phyloP scores from a whole-genome alignment of 1,284 basidiomycete species.

The Bondarzewia mesenterica region DNA sequence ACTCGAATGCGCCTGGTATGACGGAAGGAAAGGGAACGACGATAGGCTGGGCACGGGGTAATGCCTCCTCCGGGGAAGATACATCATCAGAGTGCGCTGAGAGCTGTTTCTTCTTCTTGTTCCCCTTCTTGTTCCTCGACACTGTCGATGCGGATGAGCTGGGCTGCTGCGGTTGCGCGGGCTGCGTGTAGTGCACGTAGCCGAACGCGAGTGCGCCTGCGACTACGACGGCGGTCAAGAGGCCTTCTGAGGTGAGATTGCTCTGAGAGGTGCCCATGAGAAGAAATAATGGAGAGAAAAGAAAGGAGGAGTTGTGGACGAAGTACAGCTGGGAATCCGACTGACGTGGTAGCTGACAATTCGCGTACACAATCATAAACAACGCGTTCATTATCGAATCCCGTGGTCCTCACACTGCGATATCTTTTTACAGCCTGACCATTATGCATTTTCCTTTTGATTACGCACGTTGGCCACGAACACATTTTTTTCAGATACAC shows the following conservation, averaged over 20 bases:
- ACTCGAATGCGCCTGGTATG: constrained; percentile 39
- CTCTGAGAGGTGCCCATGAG: constrained; percentile 42
- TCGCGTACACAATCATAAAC: not conserved
- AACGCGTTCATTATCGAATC: not conserved
- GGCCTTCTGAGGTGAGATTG: constrained; percentile 31
- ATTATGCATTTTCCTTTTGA: no score
- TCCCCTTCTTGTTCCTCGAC: constrained; percentile 30
- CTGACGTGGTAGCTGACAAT: not conserved
- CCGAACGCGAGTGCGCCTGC: constrained; percentile 36
- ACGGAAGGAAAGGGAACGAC: constrained; percentile 31
- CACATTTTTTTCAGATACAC: no score
- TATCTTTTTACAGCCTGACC: not conserved
- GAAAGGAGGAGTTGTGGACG: not conserved
- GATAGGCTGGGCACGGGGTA: constrained; percentile 17
- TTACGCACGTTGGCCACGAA: no score
- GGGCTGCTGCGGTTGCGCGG: constrained; percentile 8
- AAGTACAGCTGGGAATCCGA: not conserved
- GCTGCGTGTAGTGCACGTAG: constrained; percentile 21
- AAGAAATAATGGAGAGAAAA: not conserved
- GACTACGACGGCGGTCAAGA: constrained; percentile 30
- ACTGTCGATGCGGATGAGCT: constrained; percentile 1
- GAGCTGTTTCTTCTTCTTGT: constrained; percentile 29
- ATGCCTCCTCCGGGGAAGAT: constrained; percentile 10
- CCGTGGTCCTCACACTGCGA: not conserved
- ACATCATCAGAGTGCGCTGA: constrained; percentile 10